Percentiles rank a stretch among this genome's conserved stretches.
phyloP scores from a whole-genome alignment of 106 monocot genomes.

The Agapanthus africanus region DNA sequence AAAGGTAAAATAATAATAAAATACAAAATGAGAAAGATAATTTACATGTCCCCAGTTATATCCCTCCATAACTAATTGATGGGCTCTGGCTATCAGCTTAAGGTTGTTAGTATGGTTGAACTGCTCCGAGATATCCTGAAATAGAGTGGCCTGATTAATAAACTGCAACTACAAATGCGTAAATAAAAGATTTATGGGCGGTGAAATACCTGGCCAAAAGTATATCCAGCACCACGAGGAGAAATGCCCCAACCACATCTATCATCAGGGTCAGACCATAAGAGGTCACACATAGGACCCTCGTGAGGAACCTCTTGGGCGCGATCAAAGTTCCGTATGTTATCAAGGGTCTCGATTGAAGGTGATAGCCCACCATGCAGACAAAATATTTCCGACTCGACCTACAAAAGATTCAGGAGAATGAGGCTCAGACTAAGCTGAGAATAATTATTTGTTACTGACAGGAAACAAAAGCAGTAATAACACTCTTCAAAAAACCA shows the following conservation, averaged over 20 bases:
- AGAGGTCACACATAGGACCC: conserved; percentile 98
- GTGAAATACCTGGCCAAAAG: conserved; percentile 81
- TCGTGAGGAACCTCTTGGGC: conserved; percentile 99
- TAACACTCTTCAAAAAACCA: not conserved
- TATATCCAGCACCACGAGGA: conserved; percentile 99
- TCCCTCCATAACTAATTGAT: conserved; percentile 99
- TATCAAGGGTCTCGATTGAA: conserved; percentile 95
- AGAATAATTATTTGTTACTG: not conserved
- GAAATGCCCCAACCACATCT: conserved; percentile 99
- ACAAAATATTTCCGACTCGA: conserved; percentile 98
- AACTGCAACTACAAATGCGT: not conserved
- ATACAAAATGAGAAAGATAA: conserved; percentile 2
- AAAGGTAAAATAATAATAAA: not conserved
- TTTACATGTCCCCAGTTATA: conserved; percentile 99
- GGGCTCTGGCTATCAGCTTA: conserved; percentile 95
- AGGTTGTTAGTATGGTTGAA: conserved; percentile 93
- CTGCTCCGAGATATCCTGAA: conserved; percentile 99
- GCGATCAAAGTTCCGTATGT: conserved; percentile 92
- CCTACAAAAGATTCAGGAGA: conserved; percentile 46
- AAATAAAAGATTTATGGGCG: conserved; percentile 48
- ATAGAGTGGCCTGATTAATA: not conserved
- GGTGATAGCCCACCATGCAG: conserved; percentile 96
- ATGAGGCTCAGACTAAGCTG: not conserved
- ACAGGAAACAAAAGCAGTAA: not conserved
- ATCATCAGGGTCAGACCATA: conserved; percentile 99